Evolutionary conservation across 2,329 filamentous ascomycete genomes (phyloP).

Genomic region (Proliferodiscus dingleyae): DNA sequence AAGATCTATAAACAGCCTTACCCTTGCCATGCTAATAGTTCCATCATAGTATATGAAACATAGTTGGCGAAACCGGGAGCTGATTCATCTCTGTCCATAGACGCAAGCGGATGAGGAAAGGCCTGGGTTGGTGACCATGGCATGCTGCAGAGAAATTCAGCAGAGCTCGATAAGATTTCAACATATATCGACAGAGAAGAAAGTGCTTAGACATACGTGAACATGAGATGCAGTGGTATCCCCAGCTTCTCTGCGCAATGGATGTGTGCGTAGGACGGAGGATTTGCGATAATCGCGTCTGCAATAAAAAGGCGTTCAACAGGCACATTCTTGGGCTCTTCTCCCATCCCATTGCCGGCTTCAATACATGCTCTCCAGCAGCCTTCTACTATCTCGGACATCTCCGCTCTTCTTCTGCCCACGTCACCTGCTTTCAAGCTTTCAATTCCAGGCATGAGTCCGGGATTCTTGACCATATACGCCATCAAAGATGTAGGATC

Average conservation of each 20-base stretch:
- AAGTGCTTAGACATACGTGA: background rate
- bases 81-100: constrained; percentile 59
- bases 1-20: constrained; percentile 15
- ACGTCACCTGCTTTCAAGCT: background rate
- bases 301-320: constrained; percentile 33
- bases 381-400: background rate
- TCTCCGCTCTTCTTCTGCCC: background rate
- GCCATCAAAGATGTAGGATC: background rate
- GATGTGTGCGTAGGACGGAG: constrained; percentile 69
- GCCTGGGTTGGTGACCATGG: constrained; percentile 63
- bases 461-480: background rate
- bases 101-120: constrained; percentile 63
- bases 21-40: constrained; percentile 83
- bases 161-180: background rate
- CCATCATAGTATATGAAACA: constrained; percentile 71
- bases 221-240: constrained; percentile 62
- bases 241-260: constrained; percentile 74
- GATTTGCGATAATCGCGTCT: constrained; percentile 76
- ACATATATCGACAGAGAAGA: background rate
- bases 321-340: background rate
- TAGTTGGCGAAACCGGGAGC: constrained; percentile 65
- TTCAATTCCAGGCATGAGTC: background rate
- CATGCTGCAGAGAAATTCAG: constrained; percentile 37
- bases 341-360: background rate
- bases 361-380: background rate